Conservation (phyloP, 306 rosid species). For the Quercus aquifolioides region DNA sequence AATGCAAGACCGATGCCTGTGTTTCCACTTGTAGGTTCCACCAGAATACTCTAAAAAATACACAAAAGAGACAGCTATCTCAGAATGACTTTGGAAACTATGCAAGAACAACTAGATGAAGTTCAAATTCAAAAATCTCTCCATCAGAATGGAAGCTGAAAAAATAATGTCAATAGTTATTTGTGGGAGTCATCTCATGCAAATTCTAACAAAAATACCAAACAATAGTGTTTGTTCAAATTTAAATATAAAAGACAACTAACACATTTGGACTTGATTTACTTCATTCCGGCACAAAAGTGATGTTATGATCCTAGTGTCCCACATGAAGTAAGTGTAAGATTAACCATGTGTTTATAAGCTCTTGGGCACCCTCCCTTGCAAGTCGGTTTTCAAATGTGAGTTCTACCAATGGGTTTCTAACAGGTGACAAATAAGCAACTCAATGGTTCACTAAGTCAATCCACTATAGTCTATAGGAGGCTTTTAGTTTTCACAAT, state of each 20-base stretch:
- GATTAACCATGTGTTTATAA: no score
- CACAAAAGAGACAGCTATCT: conserved; percentile 18
- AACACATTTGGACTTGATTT: neutral
- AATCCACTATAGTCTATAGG: neutral
- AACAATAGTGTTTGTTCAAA: no score
- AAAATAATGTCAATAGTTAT: neutral
- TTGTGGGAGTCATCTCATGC: neutral
- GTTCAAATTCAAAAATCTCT: conserved; percentile 5
- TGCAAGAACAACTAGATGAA: conserved; percentile 8
- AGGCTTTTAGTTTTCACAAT: neutral
- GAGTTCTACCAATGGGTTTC: no score
- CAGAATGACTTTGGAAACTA: conserved; percentile 9
- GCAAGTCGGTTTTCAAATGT: no score
- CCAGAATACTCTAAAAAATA: conserved; percentile 72
- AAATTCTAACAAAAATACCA: neutral
- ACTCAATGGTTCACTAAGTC: no score
- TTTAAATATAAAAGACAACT: neutral
- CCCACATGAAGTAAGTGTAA: no score
- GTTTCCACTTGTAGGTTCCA: conserved; percentile 98
- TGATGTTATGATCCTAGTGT: no score
- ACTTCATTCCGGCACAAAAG: no score
- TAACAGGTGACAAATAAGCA: no score
- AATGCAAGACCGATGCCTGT: conserved; percentile 99
- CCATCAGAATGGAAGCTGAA: conserved; percentile 13
- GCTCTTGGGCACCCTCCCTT: no score